Conservation (phyloP, 768 basidiomycete genomes). For the Auriscalpium vulgare region DNA sequence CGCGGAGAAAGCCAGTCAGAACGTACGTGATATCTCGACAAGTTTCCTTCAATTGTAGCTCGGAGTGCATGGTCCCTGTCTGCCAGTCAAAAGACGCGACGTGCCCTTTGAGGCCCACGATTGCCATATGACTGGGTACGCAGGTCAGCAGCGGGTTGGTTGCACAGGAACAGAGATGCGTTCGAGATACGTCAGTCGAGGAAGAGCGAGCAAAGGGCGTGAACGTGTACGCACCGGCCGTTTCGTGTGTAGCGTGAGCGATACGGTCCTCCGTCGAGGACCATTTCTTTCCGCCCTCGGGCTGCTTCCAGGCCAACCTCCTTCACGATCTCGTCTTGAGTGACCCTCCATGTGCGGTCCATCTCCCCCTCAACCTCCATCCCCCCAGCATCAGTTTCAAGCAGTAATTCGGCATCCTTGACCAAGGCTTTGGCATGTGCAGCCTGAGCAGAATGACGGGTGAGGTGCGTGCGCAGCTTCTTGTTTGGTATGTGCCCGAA, state of each 20-base stretch:
- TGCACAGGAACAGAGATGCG: not conserved
- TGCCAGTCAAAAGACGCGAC: constrained; percentile 94
- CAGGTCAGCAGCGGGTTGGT: not conserved
- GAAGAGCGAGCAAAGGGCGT: not conserved
- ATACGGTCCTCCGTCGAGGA: constrained; percentile 82
- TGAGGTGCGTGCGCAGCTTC: constrained; percentile 66
- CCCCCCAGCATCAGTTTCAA: constrained; percentile 59
- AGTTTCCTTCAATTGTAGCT: constrained; percentile 84
- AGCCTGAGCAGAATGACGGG: constrained; percentile 51
- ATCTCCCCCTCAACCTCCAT: constrained; percentile 73
- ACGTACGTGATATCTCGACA: constrained; percentile 87
- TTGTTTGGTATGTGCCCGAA: constrained; percentile 63
- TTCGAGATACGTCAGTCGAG: not conserved
- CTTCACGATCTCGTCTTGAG: constrained; percentile 68
- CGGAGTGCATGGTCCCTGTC: constrained; percentile 75
- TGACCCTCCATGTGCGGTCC: constrained; percentile 85
- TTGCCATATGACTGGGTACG: constrained; percentile 67
- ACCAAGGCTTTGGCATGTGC: constrained; percentile 53
- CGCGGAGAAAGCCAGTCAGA: not conserved
- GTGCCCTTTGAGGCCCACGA: constrained; percentile 78
- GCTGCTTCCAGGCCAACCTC: constrained; percentile 69
- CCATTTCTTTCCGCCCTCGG: constrained; percentile 68
- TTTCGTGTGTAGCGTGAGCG: constrained; percentile 81
- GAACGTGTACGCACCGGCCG: constrained; percentile 59
- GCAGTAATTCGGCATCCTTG: constrained; percentile 66